phyloP scores from a whole-genome alignment of 1,139 yeast species.

The Candida tetrigidarum region DNA sequence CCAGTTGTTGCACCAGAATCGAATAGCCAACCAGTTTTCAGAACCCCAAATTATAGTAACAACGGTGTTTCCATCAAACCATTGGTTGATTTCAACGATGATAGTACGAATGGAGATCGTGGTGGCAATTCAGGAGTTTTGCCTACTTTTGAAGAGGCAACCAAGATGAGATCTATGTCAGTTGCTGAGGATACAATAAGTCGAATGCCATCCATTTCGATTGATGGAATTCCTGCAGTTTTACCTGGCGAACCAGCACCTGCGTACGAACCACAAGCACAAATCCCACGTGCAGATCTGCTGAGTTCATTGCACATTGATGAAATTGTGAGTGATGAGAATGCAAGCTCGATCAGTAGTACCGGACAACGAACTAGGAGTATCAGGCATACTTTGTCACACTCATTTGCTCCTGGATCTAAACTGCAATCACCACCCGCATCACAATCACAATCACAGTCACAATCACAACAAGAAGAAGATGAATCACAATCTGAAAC shows the following conservation, averaged over 20 bases:
- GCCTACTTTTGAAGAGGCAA: conserved; percentile 67
- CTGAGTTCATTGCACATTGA: conserved; percentile 25
- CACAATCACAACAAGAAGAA: background rate
- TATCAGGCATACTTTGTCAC: conserved; percentile 12
- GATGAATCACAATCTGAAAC: background rate
- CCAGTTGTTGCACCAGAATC: conserved; percentile 10
- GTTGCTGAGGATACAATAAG: conserved; percentile 40
- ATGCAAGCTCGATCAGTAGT: background rate
- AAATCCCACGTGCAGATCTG: background rate
- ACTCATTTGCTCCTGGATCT: conserved; percentile 12
- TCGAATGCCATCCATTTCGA: conserved; percentile 34
- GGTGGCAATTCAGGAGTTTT: conserved; percentile 33
- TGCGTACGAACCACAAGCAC: conserved; percentile 31
- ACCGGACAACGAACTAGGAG: conserved; percentile 6
- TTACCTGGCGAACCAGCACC: conserved; percentile 39
- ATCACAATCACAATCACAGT: background rate
- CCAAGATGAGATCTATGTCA: conserved; percentile 37
- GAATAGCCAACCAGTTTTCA: conserved; percentile 24
- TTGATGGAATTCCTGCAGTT: conserved; percentile 4
- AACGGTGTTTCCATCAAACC: conserved; percentile 46
- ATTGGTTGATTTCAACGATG: conserved; percentile 21
- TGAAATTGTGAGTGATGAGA: conserved; percentile 23
- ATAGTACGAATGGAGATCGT: too few relatives aligned
- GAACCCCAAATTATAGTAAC: conserved; percentile 39
- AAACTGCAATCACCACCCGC: background rate